A percentile compares a stretch with the other conserved stretches of the same genome.
Conservation (phyloP, 495 filamentous ascomycete genomes). For the Penicillium tannophilum region DNA sequence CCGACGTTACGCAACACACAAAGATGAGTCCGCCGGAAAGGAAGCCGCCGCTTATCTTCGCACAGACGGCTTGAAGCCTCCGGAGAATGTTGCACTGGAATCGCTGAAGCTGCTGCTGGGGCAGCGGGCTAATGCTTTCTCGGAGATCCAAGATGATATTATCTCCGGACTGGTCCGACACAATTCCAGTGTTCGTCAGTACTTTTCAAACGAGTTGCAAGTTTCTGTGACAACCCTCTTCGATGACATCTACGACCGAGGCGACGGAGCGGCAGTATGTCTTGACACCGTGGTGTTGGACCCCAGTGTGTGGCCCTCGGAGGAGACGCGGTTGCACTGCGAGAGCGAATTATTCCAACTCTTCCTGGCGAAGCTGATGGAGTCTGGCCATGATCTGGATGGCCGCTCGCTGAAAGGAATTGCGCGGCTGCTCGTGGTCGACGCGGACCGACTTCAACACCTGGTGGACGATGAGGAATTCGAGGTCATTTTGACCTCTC, state of each 20-base stretch:
- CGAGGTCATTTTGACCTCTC: constrained; percentile 73
- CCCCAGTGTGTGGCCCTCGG: constrained; percentile 56
- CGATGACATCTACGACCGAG: constrained; percentile 58
- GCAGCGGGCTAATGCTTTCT: constrained; percentile 40
- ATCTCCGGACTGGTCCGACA: constrained; percentile 61
- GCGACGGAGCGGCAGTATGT: constrained; percentile 61
- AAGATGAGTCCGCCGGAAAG: constrained; percentile 58
- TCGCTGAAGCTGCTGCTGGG: constrained; percentile 58
- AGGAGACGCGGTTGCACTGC: constrained; percentile 49
- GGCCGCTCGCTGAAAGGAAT: constrained; percentile 63
- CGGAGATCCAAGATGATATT: constrained; percentile 56
- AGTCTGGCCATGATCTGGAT: constrained; percentile 60
- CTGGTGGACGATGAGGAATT: constrained; percentile 77
- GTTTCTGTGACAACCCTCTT: constrained; percentile 56
- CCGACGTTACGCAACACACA: constrained; percentile 50
- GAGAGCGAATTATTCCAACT: constrained; percentile 67
- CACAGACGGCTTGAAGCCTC: constrained; percentile 52
- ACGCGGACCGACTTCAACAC: constrained; percentile 58
- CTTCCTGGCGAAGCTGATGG: constrained; percentile 65
- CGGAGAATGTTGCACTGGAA: constrained; percentile 53
- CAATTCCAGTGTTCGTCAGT: constrained; percentile 55
- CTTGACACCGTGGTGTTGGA: constrained; percentile 61
- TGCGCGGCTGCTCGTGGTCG: constrained; percentile 61
- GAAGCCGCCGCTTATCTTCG: constrained; percentile 58
- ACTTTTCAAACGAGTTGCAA: constrained; percentile 53